A percentile compares a stretch with the other conserved stretches of the same genome.
phyloP scores from a whole-genome alignment of 192 early-diverging fungal genomes.

The Spizellomyces sp. region DNA sequence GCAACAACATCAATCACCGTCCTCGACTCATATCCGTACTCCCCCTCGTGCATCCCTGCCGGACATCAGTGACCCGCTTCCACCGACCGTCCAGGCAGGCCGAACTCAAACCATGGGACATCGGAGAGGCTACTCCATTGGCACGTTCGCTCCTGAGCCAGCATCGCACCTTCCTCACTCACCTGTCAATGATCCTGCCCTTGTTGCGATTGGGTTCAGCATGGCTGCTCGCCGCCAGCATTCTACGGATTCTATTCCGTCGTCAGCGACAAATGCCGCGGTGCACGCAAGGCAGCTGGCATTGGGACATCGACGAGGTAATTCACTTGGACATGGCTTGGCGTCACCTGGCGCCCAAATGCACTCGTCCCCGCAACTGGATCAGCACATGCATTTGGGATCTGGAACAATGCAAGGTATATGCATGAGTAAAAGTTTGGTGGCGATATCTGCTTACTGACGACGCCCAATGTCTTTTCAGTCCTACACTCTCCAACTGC shows the following conservation, averaged over 20 bases:
- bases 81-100: not conserved
- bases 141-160: slow-evolving; percentile 1
- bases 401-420: too few species aligned
- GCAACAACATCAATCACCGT: not conserved
- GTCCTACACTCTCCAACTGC: too few species aligned
- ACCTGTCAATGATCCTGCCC: not conserved
- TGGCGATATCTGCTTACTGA: too few species aligned
- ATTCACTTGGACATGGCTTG: slow-evolving; percentile 9
- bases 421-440: too few species aligned
- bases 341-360: too few species aligned
- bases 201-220: too few species aligned
- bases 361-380: too few species aligned
- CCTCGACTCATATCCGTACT: not conserved
- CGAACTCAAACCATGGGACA: slow-evolving; percentile 5
- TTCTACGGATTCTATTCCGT: not conserved
- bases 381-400: too few species aligned
- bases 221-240: slow-evolving; percentile 8
- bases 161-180: not conserved
- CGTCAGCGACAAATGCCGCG: not conserved
- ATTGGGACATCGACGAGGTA: slow-evolving; percentile 16
- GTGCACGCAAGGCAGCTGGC: slow-evolving; percentile 1
- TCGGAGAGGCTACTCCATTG: slow-evolving; percentile 26
- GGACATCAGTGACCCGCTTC: slow-evolving; percentile 1
- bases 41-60: slow-evolving; percentile 14
- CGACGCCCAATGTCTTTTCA: too few species aligned